These are phyloP conservation scores for Dichotomocladium elegans DNA, from an alignment of 371 early-diverging fungal species.

Conservation along the genomic window DNA sequence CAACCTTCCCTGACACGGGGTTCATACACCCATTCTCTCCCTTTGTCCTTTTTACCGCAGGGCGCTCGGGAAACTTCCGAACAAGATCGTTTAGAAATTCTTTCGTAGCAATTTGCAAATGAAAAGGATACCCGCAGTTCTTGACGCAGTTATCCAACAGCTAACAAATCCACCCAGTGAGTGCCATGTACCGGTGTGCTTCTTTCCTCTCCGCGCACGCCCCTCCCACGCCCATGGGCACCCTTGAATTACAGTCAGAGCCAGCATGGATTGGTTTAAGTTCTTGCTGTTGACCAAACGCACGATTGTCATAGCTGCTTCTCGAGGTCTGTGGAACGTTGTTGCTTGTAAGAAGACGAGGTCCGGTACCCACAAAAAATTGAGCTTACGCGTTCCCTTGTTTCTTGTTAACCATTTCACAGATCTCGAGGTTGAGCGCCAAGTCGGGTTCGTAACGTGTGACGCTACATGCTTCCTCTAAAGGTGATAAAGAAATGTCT, in stretches of 20 bases:
- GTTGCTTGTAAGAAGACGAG: not conserved
- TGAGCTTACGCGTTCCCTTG: conserved; percentile 71
- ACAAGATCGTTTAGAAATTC: conserved; percentile 98
- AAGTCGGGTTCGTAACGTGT: conserved; percentile 72
- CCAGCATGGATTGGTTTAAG: conserved; percentile 69
- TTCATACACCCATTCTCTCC: not conserved
- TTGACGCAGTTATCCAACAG: conserved; percentile 94
- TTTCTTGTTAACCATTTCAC: conserved; percentile 86
- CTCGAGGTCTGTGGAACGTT: conserved; percentile 73
- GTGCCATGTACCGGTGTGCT: too few relatives aligned
- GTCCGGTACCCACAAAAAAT: not conserved
- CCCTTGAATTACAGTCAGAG: conserved; percentile 61
- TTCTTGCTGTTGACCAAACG: conserved; percentile 76
- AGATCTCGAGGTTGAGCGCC: conserved; percentile 86
- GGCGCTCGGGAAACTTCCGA: conserved; percentile 87
- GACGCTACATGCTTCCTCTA: conserved; percentile 74
- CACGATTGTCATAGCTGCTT: conserved; percentile 83
- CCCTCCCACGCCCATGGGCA: not conserved
- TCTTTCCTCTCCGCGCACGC: not conserved
- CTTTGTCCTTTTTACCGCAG: conserved; percentile 31
- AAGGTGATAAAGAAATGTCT: too few relatives aligned
- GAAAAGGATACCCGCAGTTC: conserved; percentile 97
- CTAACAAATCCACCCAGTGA: conserved; percentile 23
- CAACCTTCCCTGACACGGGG: not conserved
- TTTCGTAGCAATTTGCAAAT: conserved; percentile 90